Evolutionary conservation across 2,329 filamentous ascomycete species (phyloP), one percentile per base, ranked within the genome.

Genomic region (Phaeosphaeriaceae sp.): DNA sequence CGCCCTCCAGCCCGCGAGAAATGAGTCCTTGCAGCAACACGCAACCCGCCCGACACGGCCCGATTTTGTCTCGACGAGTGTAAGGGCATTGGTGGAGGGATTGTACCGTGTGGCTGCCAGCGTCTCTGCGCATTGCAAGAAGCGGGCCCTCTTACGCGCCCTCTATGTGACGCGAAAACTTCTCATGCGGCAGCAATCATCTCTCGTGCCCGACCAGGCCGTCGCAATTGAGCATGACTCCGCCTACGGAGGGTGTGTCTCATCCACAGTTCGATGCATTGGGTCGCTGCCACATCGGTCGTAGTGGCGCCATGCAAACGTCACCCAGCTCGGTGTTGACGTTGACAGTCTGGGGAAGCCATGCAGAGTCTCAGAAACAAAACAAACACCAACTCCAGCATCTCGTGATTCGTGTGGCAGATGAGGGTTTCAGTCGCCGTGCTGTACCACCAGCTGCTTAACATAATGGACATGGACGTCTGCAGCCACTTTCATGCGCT

Each of bases 321-420:
- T 50, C 48, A 27, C 51, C 50, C 24, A 53, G 55, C 51, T 44
- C 54, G 48, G 54, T 46, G 15, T 57, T 51, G 36, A 20, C 48
- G 31, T 47, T 48, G 20, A 55, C 49, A 24, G 17, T 40, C 58
- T 57, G 48, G 42, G 53, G 50, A 54, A 49, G 49, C 47, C 49
- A 53, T 60, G 61, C 63, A 62, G 47, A 57, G 57, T 56, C 55
- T 60, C 52, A 48, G 31, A 40, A 53, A 27, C 55, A 50, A 51
- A 59, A 40, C 56, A 51, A 61, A 55, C 55, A 50, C 46, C 36
- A 33, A 48, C 48, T 20, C 48, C 54, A 53, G 52, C 44, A 50
- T 54, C 54, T 54, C 48, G 51, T 40, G 25, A 45, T 51, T 56
- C 49, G 47, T 44, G 41, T 49, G 44, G 52, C 46, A 48, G 52